Percentiles rank a stretch among this genome's conserved stretches.
These are phyloP conservation scores for Asterophora parasitica DNA, from an alignment of 768 basidiomycete genomes.

Conservation along the genomic window DNA sequence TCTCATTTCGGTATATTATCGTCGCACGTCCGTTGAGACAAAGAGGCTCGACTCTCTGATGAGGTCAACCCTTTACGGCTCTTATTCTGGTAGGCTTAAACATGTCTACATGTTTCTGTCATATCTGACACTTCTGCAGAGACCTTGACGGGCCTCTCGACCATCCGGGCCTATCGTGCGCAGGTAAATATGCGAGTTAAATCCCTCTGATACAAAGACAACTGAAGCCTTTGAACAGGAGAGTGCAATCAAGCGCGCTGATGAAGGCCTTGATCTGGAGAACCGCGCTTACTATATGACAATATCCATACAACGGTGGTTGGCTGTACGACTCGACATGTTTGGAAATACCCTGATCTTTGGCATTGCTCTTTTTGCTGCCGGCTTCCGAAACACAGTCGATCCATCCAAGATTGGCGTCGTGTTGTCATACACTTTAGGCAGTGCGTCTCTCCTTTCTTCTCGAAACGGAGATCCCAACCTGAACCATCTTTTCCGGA, in stretches of 20 bases:
- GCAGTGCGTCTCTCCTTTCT: conserved; percentile 31
- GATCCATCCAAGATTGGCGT: conserved; percentile 47
- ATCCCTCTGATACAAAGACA: not conserved
- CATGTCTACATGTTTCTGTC: not conserved
- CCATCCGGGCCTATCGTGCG: conserved; percentile 54
- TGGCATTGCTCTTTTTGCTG: conserved; percentile 66
- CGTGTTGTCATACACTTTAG: conserved; percentile 44
- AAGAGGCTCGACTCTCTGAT: conserved; percentile 63
- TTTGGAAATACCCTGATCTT: conserved; percentile 62
- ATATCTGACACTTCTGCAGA: conserved; percentile 29
- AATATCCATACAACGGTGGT: conserved; percentile 60
- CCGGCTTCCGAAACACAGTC: conserved; percentile 51
- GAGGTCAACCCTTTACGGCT: conserved; percentile 52
- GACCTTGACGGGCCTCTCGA: conserved; percentile 57
- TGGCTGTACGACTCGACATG: conserved; percentile 57
- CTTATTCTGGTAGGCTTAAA: conserved; percentile 44
- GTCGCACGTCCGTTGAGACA: conserved; percentile 58
- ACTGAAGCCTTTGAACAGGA: conserved; percentile 23
- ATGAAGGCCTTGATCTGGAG: conserved; percentile 50
- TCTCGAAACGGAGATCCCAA: not conserved
- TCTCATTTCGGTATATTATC: conserved; percentile 49
- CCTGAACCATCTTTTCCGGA: not conserved
- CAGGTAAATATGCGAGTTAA: conserved; percentile 33
- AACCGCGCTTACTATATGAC: conserved; percentile 64
- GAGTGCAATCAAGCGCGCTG: conserved; percentile 45